Evolutionary conservation across 192 early-diverging fungal species (phyloP), one percentile per base, ranked within the genome.

Genomic region (Entomortierella parvispora): DNA sequence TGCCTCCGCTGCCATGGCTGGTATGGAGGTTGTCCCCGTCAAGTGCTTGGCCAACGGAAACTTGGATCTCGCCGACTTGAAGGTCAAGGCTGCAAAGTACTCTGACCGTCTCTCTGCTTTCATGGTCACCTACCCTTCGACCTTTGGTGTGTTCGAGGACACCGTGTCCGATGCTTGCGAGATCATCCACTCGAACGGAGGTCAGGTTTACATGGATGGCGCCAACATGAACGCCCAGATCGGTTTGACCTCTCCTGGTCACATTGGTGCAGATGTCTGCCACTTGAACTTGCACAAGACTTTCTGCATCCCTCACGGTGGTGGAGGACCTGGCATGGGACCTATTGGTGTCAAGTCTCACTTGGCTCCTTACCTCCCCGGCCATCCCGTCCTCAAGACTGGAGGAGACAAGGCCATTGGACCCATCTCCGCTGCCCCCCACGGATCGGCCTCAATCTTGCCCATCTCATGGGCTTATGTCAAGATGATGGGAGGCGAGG

Each of bases 221-320:
- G 93, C 93, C 54, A 95, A 94, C 86, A 86, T 95, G 84, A 95
- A 95, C 78, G 93, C 93, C 14, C 94, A 95, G 81, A 93, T 94
- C 51, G 93, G 92, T 53, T 86, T 90, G 58, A 92, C 90, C 53
- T 92, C 88, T 48, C 93, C 93, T 55, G 97, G 91, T 40, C 94
- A 96, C 62, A 98, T 98, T 75, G 97, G 97, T 42, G 96, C 96
- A 59, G 97, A 99, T 85, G 97, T 99, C 31, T 99, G 97, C 85
- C 97, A 99, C 79, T 86, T 99, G 83, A 99, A 99, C 90, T 87
- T 97, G 82, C 97, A 99, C 91, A 99, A 99, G 92, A 98, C 97
- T 22, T 94, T 98, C 85, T 96, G 92, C 58, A 98, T 99, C 76
- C 97, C 97, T 7, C 97, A 99, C 79, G 97, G 97, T 79, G 97